phyloP scores from a whole-genome alignment of 345 rosid genomes.

The Xanthoceras sorbifolium region DNA sequence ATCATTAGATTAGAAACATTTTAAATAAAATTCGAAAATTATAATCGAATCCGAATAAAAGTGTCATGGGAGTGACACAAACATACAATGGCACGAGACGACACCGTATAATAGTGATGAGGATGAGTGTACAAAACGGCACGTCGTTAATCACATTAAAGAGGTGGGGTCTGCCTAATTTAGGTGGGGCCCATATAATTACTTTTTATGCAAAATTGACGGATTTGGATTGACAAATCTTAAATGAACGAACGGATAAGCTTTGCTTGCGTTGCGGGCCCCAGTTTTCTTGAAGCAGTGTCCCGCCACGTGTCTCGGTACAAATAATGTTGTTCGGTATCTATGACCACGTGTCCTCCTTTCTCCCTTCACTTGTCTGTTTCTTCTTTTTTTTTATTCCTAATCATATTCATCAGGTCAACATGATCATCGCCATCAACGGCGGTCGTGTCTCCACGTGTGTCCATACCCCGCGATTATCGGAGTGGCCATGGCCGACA shows the following conservation, averaged over 20 bases:
- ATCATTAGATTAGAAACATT: too few species aligned
- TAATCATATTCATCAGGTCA: background rate
- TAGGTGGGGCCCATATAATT: too few species aligned
- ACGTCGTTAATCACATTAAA: too few species aligned
- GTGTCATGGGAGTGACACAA: too few species aligned
- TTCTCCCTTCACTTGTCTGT: background rate
- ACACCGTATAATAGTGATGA: too few species aligned
- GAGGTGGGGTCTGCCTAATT: too few species aligned
- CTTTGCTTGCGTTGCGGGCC: too few species aligned
- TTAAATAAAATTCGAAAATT: too few species aligned
- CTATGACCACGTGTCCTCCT: slow-evolving; percentile 1
- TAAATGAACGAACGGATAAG: slow-evolving; percentile 7
- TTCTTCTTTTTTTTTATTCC: background rate
- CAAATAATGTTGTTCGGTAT: background rate
- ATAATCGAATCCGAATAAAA: too few species aligned
- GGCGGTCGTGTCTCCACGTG: slow-evolving; percentile 20
- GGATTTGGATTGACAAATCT: slow-evolving; percentile 4
- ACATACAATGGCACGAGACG: too few species aligned
- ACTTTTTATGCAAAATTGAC: too few species aligned
- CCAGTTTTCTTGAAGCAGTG: background rate
- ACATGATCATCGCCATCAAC: slow-evolving; percentile 8
- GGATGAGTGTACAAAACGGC: too few species aligned
- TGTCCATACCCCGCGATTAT: background rate
- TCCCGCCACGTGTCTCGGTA: background rate
- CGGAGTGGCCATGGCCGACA: background rate